phyloP scores from a whole-genome alignment of 2,329 filamentous ascomycete genomes.

The Alternaria brassicae region DNA sequence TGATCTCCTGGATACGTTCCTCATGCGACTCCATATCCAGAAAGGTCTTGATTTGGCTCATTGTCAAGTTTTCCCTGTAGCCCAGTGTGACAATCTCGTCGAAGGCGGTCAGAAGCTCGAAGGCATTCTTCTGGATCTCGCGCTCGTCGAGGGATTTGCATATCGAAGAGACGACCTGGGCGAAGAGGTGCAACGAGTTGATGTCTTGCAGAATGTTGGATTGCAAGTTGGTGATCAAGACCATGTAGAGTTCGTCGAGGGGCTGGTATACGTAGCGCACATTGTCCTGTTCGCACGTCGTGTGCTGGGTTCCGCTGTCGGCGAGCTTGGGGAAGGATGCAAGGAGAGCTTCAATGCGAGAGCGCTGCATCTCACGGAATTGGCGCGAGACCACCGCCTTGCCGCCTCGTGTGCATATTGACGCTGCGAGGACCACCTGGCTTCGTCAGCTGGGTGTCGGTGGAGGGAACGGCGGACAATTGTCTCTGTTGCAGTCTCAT shows the following conservation, averaged over 20 bases:
- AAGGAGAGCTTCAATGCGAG: constrained; percentile 93
- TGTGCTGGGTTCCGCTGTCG: constrained; percentile 95
- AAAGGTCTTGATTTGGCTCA: constrained; percentile 99
- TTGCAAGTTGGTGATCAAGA: constrained; percentile 98
- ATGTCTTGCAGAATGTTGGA: constrained; percentile 99
- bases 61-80: constrained; percentile 93
- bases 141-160: constrained; percentile 96
- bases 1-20: constrained; percentile 88
- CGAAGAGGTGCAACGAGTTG: constrained; percentile 96
- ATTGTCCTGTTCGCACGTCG: constrained; percentile 98
- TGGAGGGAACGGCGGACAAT: neutral
- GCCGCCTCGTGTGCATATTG: constrained; percentile 97
- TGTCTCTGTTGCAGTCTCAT: constrained; percentile 10
- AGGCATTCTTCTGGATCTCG: constrained; percentile 93
- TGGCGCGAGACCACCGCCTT: constrained; percentile 98
- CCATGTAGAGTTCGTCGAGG: constrained; percentile 98
- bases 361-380: constrained; percentile 97
- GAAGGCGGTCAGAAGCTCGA: constrained; percentile 94
- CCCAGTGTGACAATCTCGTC: constrained; percentile 96
- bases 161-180: constrained; percentile 94
- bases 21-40: constrained; percentile 99
- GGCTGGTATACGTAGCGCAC: constrained; percentile 99
- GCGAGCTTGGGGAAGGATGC: constrained; percentile 98
- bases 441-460: constrained; percentile 30
- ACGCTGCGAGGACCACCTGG: constrained; percentile 96